A percentile compares a stretch with the other conserved stretches of the same genome.
Conservation (phyloP, 2,329 filamentous ascomycete genomes). For the Trichoderma arundinaceum region DNA sequence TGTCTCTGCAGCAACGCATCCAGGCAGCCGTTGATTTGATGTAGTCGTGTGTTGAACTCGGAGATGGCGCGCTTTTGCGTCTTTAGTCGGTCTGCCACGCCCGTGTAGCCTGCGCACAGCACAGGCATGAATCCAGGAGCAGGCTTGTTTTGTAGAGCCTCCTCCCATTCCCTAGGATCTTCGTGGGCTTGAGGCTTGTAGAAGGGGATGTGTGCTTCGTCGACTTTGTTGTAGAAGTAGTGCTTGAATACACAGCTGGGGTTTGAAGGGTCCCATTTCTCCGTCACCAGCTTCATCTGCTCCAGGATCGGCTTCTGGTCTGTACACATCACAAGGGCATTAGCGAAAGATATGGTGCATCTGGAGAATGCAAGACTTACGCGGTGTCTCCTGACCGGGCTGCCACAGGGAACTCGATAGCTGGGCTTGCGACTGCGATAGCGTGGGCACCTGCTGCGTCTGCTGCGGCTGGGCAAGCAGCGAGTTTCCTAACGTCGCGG, state of each 20-base stretch:
- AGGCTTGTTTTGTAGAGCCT: slow-evolving; percentile 80
- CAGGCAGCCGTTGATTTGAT: slow-evolving; percentile 79
- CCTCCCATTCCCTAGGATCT: slow-evolving; percentile 81
- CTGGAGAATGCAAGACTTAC: slow-evolving; percentile 44
- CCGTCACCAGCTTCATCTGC: slow-evolving; percentile 71
- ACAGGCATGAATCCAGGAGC: slow-evolving; percentile 78
- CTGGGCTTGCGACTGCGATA: slow-evolving; percentile 54
- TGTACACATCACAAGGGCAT: slow-evolving; percentile 30
- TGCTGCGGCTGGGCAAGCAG: slow-evolving; percentile 48
- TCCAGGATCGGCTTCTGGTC: slow-evolving; percentile 74
- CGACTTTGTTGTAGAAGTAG: slow-evolving; percentile 88
- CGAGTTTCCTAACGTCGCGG: slow-evolving; percentile 40
- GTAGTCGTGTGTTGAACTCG: slow-evolving; percentile 72
- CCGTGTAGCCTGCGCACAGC: slow-evolving; percentile 73
- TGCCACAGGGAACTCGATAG: slow-evolving; percentile 60
- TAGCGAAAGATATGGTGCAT: background rate
- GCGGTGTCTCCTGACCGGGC: slow-evolving; percentile 56
- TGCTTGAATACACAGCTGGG: slow-evolving; percentile 76
- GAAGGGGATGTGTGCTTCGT: slow-evolving; percentile 74
- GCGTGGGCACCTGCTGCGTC: slow-evolving; percentile 49
- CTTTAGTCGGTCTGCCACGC: slow-evolving; percentile 73
- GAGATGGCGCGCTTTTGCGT: slow-evolving; percentile 72
- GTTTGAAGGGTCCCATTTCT: slow-evolving; percentile 75
- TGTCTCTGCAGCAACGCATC: slow-evolving; percentile 75
- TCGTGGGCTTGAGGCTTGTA: slow-evolving; percentile 74